These are phyloP conservation scores for Aspergillus novoparasiticus DNA, from an alignment of 2,329 filamentous ascomycete species.

Conservation along the genomic window DNA sequence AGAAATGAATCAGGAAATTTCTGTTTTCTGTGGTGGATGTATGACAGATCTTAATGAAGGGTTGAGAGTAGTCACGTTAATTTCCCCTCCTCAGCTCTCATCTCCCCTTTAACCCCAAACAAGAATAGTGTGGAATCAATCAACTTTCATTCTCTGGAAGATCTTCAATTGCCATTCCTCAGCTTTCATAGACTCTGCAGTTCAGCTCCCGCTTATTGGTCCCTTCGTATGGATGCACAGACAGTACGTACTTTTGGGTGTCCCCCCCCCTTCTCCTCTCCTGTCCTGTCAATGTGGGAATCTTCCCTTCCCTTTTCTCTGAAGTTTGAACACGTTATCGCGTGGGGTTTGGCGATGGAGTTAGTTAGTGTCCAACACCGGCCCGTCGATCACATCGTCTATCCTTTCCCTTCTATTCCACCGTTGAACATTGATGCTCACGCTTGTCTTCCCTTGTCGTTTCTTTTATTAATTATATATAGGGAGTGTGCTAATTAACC, in stretches of 20 bases:
- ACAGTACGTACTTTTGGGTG: neutral
- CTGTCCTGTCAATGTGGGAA: neutral
- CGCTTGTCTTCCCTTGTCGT: neutral
- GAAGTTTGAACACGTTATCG: constrained; percentile 10
- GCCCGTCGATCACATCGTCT: constrained; percentile 6
- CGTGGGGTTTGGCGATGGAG: constrained; percentile 9
- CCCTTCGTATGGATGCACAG: neutral
- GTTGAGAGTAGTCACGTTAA: neutral
- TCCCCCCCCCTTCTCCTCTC: neutral
- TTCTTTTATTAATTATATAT: neutral
- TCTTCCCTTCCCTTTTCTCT: neutral
- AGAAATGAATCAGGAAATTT: neutral
- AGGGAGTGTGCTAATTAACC: neutral
- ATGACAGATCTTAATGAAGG: neutral
- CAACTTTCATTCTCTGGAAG: neutral
- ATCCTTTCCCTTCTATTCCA: neutral
- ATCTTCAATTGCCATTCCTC: neutral
- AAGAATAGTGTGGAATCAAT: neutral
- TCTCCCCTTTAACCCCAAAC: neutral
- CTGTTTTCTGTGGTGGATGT: neutral
- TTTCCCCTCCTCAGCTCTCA: neutral
- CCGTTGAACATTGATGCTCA: neutral
- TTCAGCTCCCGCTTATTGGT: neutral
- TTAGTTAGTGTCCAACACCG: neutral
- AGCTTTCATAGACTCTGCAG: neutral